These are phyloP conservation scores for Akanthomyces dipterigenus DNA, from an alignment of 2,329 filamentous ascomycete species.

Conservation along the genomic window DNA sequence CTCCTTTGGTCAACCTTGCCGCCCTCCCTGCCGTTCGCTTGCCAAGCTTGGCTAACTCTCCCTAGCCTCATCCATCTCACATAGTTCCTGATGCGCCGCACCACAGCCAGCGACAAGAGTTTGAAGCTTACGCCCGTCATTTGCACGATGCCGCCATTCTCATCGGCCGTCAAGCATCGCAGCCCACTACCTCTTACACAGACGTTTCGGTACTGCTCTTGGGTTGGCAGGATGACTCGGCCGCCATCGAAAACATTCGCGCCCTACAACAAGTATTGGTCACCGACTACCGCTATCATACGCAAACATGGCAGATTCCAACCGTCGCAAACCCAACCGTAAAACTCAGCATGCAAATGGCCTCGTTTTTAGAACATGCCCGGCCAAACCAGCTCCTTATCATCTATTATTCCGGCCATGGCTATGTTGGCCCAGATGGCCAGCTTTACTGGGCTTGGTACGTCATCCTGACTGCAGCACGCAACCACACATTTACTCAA, in stretches of 20 bases:
- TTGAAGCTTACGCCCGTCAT: slow-evolving; percentile 60
- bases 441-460: slow-evolving; percentile 63
- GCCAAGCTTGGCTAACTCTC: slow-evolving; percentile 3
- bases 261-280: slow-evolving; percentile 51
- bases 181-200: slow-evolving; percentile 38
- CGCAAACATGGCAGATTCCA: slow-evolving; percentile 55
- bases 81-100: slow-evolving; percentile 11
- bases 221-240: slow-evolving; percentile 55
- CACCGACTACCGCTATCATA: slow-evolving; percentile 54
- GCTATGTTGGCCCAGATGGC: slow-evolving; percentile 49
- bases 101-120: slow-evolving; percentile 50
- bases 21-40: slow-evolving; percentile 33
- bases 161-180: slow-evolving; percentile 57
- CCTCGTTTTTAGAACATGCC: slow-evolving; percentile 52
- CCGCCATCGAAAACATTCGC: slow-evolving; percentile 45
- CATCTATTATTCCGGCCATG: slow-evolving; percentile 58
- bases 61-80: background rate
- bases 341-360: slow-evolving; percentile 55
- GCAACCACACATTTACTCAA: slow-evolving; percentile 12
- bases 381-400: slow-evolving; percentile 54
- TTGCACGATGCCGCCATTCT: slow-evolving; percentile 63
- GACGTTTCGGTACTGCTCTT: slow-evolving; percentile 55
- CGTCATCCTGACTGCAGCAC: slow-evolving; percentile 14
- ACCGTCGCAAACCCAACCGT: slow-evolving; percentile 51
- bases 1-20: no score